Conservation (phyloP, 306 rosid genomes). For the Nissolia schottii region DNA sequence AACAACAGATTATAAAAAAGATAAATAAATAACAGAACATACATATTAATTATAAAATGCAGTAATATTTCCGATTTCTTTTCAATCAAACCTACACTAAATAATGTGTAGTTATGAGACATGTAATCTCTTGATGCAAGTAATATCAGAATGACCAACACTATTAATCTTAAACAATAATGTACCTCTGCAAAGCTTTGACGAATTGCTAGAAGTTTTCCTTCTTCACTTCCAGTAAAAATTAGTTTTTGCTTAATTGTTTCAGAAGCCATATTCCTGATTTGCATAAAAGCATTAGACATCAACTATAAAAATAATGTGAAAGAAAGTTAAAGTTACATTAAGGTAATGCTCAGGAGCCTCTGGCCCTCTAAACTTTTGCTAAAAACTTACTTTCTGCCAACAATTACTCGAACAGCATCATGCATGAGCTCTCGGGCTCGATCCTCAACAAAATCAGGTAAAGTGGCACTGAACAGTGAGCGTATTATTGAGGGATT, state of each 20-base stretch:
- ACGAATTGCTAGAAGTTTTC: constrained; percentile 83
- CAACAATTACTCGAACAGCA: constrained; percentile 90
- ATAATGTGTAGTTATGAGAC: not conserved
- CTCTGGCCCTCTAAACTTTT: constrained; percentile 6
- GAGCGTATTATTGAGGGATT: constrained; percentile 83
- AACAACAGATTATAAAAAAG: not conserved
- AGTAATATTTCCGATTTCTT: not conserved
- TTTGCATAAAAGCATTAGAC: constrained; percentile 23
- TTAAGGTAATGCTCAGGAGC: not conserved
- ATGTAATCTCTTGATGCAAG: not conserved
- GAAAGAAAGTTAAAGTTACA: not conserved
- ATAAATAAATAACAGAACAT: constrained; percentile 1
- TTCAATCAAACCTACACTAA: not conserved
- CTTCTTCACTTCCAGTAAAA: constrained; percentile 93
- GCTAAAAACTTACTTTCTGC: constrained; percentile 71
- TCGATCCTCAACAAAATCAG: constrained; percentile 90
- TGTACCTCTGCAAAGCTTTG: constrained; percentile 90
- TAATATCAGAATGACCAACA: not conserved
- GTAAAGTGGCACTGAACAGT: constrained; percentile 91
- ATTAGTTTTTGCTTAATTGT: constrained; percentile 77
- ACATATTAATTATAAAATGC: not conserved
- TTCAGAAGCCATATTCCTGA: constrained; percentile 91
- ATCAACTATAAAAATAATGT: not conserved
- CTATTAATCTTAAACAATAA: not conserved
- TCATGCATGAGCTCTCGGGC: constrained; percentile 96